phyloP scores from a whole-genome alignment of 208 protist genomes.

The Novymonas esmeraldas region DNA sequence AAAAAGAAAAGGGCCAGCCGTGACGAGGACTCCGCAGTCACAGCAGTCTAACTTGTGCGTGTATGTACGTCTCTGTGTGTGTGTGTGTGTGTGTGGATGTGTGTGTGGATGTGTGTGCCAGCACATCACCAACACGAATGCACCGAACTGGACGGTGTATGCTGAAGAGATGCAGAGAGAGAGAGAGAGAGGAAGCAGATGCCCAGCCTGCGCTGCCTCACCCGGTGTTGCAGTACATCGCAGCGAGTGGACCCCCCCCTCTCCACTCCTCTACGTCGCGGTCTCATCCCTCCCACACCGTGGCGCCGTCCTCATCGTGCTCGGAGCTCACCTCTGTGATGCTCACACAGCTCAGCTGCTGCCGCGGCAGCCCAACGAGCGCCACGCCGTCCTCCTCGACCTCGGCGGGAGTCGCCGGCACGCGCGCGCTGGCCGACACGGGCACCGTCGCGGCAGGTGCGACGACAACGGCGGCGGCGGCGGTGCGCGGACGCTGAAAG shows the following conservation, averaged over 20 bases:
- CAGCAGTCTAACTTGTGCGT: background rate
- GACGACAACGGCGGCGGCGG: background rate
- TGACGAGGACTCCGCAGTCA: background rate
- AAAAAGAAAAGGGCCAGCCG: background rate
- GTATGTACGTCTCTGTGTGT: background rate
- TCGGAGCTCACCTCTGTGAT: slow-evolving; percentile 13
- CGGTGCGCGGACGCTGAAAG: background rate
- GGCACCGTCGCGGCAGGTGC: background rate
- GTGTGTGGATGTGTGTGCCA: background rate
- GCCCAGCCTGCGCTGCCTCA: too few relatives aligned
- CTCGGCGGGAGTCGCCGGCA: background rate
- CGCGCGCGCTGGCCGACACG: background rate
- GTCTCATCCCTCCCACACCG: too few relatives aligned
- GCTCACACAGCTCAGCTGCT: slow-evolving; percentile 1
- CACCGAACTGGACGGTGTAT: too few relatives aligned
- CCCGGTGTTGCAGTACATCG: too few relatives aligned
- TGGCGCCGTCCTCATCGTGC: too few relatives aligned
- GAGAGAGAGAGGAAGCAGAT: too few relatives aligned
- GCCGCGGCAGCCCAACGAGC: background rate
- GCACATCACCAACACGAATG: too few relatives aligned
- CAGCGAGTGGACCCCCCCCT: too few relatives aligned
- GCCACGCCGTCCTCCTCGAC: background rate
- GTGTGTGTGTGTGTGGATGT: background rate
- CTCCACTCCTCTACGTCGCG: too few relatives aligned
- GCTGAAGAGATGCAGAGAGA: too few relatives aligned